phyloP scores from a whole-genome alignment of 1,284 basidiomycete species.

The Phylloporus sp. region DNA sequence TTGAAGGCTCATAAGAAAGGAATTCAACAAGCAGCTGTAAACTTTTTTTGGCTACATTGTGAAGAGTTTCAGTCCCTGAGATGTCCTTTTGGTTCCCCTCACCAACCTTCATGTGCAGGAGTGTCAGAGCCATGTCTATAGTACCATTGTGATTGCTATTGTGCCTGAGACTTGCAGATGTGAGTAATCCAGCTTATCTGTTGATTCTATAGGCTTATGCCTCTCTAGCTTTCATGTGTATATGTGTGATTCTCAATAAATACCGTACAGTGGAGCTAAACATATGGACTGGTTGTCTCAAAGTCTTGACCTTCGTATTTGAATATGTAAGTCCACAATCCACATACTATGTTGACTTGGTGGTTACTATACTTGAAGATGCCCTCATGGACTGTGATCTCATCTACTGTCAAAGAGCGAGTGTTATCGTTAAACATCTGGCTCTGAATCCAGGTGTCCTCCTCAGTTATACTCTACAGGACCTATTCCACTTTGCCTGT shows the following conservation, averaged over 20 bases:
- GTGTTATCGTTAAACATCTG: no score
- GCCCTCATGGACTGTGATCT: no score
- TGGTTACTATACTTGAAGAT: conserved; percentile 97
- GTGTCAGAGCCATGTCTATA: conserved; percentile 98
- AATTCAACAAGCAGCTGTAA: no score
- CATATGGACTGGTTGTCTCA: conserved; percentile 98
- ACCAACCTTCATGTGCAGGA: conserved; percentile 99
- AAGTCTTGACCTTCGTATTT: conserved; percentile 97
- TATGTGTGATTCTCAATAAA: conserved; percentile 98
- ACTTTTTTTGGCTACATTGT: no score
- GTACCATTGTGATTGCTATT: conserved; percentile 97
- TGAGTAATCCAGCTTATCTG: conserved; percentile 50
- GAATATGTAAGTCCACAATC: conserved; percentile 99
- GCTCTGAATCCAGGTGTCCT: conserved; percentile 85
- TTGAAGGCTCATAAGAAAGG: no score
- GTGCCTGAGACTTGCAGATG: conserved; percentile 97
- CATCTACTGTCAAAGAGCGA: no score
- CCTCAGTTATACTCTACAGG: conserved; percentile 90
- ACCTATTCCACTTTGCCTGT: conserved; percentile 93
- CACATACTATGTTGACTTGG: conserved; percentile 97
- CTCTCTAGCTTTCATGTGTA: conserved; percentile 90
- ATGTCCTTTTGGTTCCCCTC: conserved; percentile 83
- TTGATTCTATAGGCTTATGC: conserved; percentile 24
- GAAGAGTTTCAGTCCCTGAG: no score
- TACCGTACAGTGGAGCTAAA: conserved; percentile 98